phyloP scores from a whole-genome alignment of 23 red algal genomes.

The Chondrus crispus region DNA sequence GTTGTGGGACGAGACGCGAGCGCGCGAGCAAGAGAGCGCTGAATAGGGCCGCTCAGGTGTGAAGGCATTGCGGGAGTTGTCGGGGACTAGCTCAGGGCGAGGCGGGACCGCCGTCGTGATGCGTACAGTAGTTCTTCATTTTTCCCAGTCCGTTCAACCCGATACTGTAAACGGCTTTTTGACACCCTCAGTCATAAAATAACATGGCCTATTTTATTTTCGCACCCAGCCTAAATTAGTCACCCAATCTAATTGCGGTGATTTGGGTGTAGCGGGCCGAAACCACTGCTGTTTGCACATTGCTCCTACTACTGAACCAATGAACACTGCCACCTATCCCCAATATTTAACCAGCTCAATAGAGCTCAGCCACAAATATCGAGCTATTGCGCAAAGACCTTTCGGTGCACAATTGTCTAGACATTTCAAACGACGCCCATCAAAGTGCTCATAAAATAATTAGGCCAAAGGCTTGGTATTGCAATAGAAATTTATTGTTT shows the following conservation, averaged over 20 bases:
- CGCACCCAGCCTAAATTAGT: background rate
- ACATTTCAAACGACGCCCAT: too few species aligned
- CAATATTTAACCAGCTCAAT: too few species aligned
- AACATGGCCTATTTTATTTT: background rate
- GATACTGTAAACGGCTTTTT: background rate
- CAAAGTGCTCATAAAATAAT: too few species aligned
- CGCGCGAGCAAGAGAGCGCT: background rate
- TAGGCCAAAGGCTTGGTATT: too few species aligned
- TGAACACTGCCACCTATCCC: too few species aligned
- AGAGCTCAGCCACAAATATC: too few species aligned
- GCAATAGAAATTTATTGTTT: too few species aligned
- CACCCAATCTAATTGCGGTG: background rate
- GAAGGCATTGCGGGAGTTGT: background rate
- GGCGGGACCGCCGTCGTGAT: background rate
- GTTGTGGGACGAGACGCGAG: background rate
- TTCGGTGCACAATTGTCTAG: too few species aligned
- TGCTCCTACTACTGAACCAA: too few species aligned
- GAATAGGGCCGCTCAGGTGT: background rate
- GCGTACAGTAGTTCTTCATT: background rate
- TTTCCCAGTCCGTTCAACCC: background rate
- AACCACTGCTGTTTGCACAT: too few species aligned
- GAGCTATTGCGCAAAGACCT: too few species aligned
- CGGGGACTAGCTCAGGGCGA: background rate
- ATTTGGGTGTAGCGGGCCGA: too few species aligned
- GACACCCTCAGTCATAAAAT: background rate